A percentile compares a stretch with the other conserved stretches of the same genome.
Conservation (phyloP, 23 red algal species). For the Rhodosorus marinus region DNA sequence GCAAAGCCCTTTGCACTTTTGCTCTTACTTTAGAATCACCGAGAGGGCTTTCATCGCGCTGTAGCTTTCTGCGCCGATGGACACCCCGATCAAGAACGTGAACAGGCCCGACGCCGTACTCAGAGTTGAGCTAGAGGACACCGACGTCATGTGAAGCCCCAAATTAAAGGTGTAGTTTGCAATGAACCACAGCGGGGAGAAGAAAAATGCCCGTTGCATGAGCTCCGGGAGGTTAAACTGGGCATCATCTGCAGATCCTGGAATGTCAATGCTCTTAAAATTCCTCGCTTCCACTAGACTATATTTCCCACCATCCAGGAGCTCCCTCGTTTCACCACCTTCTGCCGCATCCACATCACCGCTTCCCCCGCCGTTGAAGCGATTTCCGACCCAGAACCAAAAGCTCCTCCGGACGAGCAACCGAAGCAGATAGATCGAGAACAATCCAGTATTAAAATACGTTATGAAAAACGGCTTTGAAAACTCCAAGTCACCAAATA, state of each 20-base stretch:
- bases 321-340: neutral
- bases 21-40: slow-evolving; percentile 19
- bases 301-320: neutral
- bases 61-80: slow-evolving; percentile 29
- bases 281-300: too few species aligned
- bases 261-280: neutral
- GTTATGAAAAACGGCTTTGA: slow-evolving; percentile 67
- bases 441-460: slow-evolving; percentile 54
- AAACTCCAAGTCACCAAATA: slow-evolving; percentile 17
- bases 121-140: slow-evolving; percentile 73
- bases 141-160: slow-evolving; percentile 48
- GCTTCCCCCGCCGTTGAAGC: too few species aligned
- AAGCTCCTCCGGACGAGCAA: too few species aligned
- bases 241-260: neutral
- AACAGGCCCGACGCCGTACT: slow-evolving; percentile 57
- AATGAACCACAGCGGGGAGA: slow-evolving; percentile 51
- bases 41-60: slow-evolving; percentile 22
- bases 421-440: slow-evolving; percentile 35
- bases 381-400: too few species aligned
- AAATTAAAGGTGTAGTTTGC: slow-evolving; percentile 59
- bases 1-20: too few species aligned
- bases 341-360: neutral
- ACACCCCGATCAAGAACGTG: slow-evolving; percentile 41
- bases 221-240: neutral
- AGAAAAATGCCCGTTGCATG: neutral